phyloP scores from a whole-genome alignment of 1,284 basidiomycete genomes.

The Ceratobasidium sp. region DNA sequence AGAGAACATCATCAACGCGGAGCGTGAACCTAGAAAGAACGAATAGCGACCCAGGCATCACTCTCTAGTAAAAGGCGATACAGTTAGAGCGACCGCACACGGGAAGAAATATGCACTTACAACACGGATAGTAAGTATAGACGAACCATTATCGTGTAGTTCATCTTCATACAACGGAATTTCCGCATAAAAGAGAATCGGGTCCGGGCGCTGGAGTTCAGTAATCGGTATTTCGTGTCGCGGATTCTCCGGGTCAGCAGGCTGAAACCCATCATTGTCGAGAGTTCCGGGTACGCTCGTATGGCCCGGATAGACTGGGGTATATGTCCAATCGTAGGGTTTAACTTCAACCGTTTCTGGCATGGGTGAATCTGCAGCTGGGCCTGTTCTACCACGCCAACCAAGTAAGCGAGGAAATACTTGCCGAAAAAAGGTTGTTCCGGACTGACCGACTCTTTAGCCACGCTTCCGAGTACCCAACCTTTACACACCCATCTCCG shows the following conservation, averaged over 20 bases:
- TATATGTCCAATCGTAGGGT: slow-evolving; percentile 99
- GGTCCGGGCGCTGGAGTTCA: slow-evolving; percentile 88
- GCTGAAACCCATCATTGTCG: slow-evolving; percentile 58
- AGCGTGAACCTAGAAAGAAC: slow-evolving; percentile 92
- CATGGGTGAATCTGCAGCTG: slow-evolving; percentile 72
- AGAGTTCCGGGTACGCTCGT: slow-evolving; percentile 48
- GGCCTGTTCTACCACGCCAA: slow-evolving; percentile 64
- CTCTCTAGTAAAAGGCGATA: slow-evolving; percentile 68
- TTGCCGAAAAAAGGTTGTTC: background rate
- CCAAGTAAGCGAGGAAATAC: background rate
- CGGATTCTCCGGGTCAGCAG: slow-evolving; percentile 64
- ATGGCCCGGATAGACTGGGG: slow-evolving; percentile 85
- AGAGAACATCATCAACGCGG: slow-evolving; percentile 94
- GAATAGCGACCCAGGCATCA: slow-evolving; percentile 97
- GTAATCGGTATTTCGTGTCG: slow-evolving; percentile 79
- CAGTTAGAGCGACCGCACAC: background rate
- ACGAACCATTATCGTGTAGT: slow-evolving; percentile 92
- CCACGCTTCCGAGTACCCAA: slow-evolving; percentile 95
- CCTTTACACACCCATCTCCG: slow-evolving; percentile 90
- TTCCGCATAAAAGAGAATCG: slow-evolving; percentile 94
- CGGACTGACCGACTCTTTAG: slow-evolving; percentile 79
- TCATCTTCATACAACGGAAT: slow-evolving; percentile 94
- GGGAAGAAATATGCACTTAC: slow-evolving; percentile 63
- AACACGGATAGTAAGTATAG: slow-evolving; percentile 82
- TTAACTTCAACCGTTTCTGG: slow-evolving; percentile 80